Evolutionary conservation across 768 basidiomycete genomes (phyloP).

Genomic region (Mycena vitilis): DNA sequence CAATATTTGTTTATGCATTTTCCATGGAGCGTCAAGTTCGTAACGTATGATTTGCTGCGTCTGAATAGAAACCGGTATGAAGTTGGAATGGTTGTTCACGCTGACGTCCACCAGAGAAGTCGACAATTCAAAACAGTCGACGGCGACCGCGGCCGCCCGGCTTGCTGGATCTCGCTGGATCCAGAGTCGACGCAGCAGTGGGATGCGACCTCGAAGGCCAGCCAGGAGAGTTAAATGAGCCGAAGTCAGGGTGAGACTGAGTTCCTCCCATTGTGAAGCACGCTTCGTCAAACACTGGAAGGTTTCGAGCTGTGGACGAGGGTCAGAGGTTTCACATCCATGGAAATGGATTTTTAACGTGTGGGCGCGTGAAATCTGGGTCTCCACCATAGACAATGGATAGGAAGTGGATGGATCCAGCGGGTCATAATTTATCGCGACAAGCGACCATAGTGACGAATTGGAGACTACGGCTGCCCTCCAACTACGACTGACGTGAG

Average conservation of each 20-base stretch:
- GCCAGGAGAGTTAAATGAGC: neutral
- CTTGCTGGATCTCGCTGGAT: neutral
- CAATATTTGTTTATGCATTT: too few species aligned
- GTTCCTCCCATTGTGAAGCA: neutral
- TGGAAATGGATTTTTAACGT: neutral
- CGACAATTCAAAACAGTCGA: too few species aligned
- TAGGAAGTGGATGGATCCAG: neutral
- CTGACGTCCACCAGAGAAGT: too few species aligned
- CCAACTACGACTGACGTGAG: conserved; percentile 14
- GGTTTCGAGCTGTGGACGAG: neutral
- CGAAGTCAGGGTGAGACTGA: neutral
- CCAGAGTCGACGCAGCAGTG: neutral
- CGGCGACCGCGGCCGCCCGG: too few species aligned
- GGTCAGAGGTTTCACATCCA: neutral
- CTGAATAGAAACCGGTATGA: too few species aligned
- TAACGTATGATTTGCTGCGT: too few species aligned
- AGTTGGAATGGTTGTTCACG: too few species aligned
- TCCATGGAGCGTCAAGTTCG: too few species aligned
- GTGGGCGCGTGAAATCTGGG: neutral
- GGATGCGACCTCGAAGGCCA: neutral
- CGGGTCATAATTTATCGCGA: neutral
- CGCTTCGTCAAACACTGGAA: neutral
- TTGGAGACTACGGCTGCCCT: neutral
- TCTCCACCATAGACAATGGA: neutral
- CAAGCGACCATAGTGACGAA: neutral